Conservation (phyloP, 2,329 filamentous ascomycete species). For the Fusarium domesticum region DNA sequence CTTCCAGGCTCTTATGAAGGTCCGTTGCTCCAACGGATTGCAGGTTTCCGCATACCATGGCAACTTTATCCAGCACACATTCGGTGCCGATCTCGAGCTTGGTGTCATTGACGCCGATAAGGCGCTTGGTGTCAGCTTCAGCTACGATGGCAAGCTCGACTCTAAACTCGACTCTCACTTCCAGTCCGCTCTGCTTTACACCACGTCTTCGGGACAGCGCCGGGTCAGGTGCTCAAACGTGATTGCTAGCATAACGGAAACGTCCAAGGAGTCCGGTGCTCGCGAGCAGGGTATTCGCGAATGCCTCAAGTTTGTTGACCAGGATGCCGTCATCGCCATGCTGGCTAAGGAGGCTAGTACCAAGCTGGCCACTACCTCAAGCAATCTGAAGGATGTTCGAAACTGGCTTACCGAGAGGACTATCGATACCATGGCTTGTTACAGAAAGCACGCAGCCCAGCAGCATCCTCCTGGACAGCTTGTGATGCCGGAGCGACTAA, state of each 20-base stretch:
- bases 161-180: slow-evolving; percentile 95
- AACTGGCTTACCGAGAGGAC: slow-evolving; percentile 83
- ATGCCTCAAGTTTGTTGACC: slow-evolving; percentile 88
- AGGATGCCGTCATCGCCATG: slow-evolving; percentile 85
- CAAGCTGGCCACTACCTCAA: slow-evolving; percentile 70
- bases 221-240: slow-evolving; percentile 90
- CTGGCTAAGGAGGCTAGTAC: slow-evolving; percentile 91
- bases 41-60: slow-evolving; percentile 94
- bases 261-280: slow-evolving; percentile 39
- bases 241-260: slow-evolving; percentile 85
- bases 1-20: slow-evolving; percentile 96
- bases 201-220: slow-evolving; percentile 82
- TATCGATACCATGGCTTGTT: slow-evolving; percentile 86
- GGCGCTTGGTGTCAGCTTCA: slow-evolving; percentile 85
- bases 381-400: slow-evolving; percentile 79
- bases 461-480: slow-evolving; percentile 89
- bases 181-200: slow-evolving; percentile 92
- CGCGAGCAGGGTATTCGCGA: slow-evolving; percentile 64
- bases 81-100: slow-evolving; percentile 91
- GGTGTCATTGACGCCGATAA: slow-evolving; percentile 92
- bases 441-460: slow-evolving; percentile 85
- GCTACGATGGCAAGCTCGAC: slow-evolving; percentile 96
- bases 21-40: slow-evolving; percentile 92
- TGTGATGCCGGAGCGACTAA: slow-evolving; percentile 91
- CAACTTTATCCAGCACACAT: slow-evolving; percentile 93